Evolutionary conservation across 805 yeast species (phyloP), one percentile per base, ranked within the genome.

Genomic region (Hanseniaspora lachancei): DNA sequence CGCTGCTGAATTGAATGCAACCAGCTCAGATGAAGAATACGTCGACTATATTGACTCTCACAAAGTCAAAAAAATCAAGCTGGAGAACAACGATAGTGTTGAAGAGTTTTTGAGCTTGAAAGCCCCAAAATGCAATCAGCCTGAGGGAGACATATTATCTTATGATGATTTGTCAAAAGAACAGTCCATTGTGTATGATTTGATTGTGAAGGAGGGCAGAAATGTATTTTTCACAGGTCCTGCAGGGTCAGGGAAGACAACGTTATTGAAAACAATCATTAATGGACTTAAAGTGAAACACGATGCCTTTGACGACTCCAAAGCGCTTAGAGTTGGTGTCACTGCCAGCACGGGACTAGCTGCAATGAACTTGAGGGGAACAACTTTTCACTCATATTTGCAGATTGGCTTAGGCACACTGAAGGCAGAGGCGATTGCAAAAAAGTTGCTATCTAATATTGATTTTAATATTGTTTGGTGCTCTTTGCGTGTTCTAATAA

Each of bases 321-420:
- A 74, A 3, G 63, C 66, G 1, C 72, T 71, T 15, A 67, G 72
- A 0, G 87, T 93, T 3, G 96, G 93, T 0, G 80, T 93, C 5
- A 88, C 97, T 0, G 98, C 98, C 0, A 86, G 96, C 0, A 93
- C 98, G 0, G 98, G 98, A 1, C 72, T 93, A 59, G 98, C 98
- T 0, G 98, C 97, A 0, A 83, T 89, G 44, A 88, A 88, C 62
- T 85, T 93, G 61, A 95, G 93, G 1, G 98, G 98, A 27, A 78
- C 77, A 34, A 93, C 98, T 0, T 73, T 93, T 32, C 95, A 91
- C 66, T 76, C 86, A 62, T 88, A 82, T 70, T 78, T 95, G 0
- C 95, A 95, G 0, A 78, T 89, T 54, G 97, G 97, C 0, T 68
- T 89, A 1, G 96, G 95, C 2, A 70, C 69, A 46, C 86, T 77